A percentile compares a stretch with the other conserved stretches of the same genome.
Conservation (phyloP, 257 asterid species). For the Solanum microdontum region DNA sequence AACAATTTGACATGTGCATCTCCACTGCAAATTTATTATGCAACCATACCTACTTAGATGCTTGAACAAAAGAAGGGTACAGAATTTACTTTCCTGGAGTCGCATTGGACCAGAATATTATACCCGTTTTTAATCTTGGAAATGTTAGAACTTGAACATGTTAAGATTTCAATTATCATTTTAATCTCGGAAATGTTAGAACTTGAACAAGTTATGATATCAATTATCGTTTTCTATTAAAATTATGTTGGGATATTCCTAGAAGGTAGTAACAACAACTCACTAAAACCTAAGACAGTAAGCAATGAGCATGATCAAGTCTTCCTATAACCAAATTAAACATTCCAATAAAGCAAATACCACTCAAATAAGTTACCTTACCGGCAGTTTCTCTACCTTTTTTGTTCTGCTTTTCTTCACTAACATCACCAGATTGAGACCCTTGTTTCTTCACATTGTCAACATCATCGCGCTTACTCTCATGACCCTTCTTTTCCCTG, state of each 20-base stretch:
- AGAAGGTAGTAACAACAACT: not conserved
- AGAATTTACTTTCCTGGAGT: not conserved
- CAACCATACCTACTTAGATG: not conserved
- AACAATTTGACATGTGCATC: not conserved
- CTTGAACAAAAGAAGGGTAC: not conserved
- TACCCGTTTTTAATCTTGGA: not conserved
- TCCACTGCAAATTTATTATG: not conserved
- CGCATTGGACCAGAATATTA: not conserved
- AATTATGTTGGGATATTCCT: not conserved
- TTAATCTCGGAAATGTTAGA: not conserved
- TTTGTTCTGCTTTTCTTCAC: constrained; percentile 59
- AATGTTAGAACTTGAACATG: not conserved
- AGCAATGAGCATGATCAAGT: not conserved
- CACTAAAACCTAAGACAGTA: not conserved
- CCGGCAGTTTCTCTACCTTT: constrained; percentile 67
- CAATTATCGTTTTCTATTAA: not conserved
- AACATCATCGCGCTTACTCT: constrained; percentile 41
- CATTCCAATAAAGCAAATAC: constrained; percentile 7
- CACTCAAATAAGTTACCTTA: constrained; percentile 42
- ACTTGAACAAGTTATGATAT: not conserved
- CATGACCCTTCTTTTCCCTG: constrained; percentile 63
- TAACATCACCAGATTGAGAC: constrained; percentile 32
- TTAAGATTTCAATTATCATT: not conserved
- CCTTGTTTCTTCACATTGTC: constrained; percentile 49
- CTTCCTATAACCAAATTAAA: not conserved